phyloP scores from a whole-genome alignment of 768 basidiomycete genomes.

The Mycena olivaceomarginata region DNA sequence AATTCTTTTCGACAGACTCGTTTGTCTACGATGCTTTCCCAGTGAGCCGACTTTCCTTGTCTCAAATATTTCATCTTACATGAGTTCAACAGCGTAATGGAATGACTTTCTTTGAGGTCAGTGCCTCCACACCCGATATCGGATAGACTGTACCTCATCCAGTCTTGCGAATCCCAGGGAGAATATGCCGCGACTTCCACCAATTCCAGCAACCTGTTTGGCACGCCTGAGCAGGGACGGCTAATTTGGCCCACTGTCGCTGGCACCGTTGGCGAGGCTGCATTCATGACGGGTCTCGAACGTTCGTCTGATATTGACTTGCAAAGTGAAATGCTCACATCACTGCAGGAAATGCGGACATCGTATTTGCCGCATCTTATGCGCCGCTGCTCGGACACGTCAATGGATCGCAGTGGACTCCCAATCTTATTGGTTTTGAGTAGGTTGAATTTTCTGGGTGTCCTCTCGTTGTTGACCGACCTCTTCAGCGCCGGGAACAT shows the following conservation, averaged over 20 bases:
- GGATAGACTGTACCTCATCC: not conserved
- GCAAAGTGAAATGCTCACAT: not conserved
- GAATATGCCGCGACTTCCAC: conserved; percentile 81
- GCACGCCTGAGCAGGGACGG: conserved; percentile 64
- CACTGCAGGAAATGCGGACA: conserved; percentile 30
- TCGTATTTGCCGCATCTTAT: conserved; percentile 63
- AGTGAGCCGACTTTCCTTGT: conserved; percentile 41
- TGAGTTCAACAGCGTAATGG: conserved; percentile 69
- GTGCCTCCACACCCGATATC: not conserved
- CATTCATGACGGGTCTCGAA: conserved; percentile 82
- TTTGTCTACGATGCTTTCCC: conserved; percentile 61
- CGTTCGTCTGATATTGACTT: conserved; percentile 48
- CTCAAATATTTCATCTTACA: not conserved
- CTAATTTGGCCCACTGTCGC: conserved; percentile 70
- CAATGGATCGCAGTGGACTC: conserved; percentile 60
- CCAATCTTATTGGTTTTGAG: conserved; percentile 79
- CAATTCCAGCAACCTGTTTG: conserved; percentile 69
- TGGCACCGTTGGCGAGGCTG: conserved; percentile 68
- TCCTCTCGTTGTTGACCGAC: not conserved
- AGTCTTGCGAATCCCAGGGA: conserved; percentile 58
- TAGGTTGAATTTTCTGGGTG: conserved; percentile 45
- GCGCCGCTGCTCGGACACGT: conserved; percentile 71
- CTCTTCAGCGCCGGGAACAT: conserved; percentile 67
- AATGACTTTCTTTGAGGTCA: conserved; percentile 75
- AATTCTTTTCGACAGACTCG: conserved; percentile 63